Percentiles rank a stretch among this genome's conserved stretches.
These are phyloP conservation scores for Eucalyptus tenuipes DNA, from an alignment of 345 rosid genomes.

Conservation along the genomic window DNA sequence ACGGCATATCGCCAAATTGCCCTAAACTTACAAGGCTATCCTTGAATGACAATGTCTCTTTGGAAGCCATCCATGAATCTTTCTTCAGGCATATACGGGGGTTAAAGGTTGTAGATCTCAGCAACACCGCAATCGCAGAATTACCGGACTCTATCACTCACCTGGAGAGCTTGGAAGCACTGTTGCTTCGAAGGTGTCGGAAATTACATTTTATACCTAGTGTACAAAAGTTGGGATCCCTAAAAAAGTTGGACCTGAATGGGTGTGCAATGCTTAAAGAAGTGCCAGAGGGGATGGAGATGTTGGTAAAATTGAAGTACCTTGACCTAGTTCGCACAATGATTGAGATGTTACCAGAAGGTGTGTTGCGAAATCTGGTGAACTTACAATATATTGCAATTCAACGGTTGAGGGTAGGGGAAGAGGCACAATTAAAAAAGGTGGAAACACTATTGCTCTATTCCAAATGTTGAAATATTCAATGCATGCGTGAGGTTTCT, in stretches of 20 bases:
- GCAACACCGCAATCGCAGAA: background rate
- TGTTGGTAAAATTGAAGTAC: background rate
- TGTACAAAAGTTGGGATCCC: background rate
- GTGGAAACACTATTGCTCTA: accelerated
- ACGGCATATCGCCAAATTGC: background rate
- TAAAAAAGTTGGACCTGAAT: background rate
- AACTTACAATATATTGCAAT: background rate
- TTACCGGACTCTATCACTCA: background rate
- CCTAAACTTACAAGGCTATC: background rate
- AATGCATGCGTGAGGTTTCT: background rate
- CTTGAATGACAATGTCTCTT: background rate
- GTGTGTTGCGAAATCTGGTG: background rate
- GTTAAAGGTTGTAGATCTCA: background rate
- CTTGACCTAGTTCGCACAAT: background rate
- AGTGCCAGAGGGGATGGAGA: slow-evolving; percentile 4
- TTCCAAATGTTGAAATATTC: background rate
- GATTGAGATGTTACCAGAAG: background rate
- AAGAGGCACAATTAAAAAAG: accelerated
- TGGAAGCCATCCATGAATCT: background rate
- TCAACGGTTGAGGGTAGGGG: accelerated
- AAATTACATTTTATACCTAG: background rate
- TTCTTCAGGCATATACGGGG: background rate
- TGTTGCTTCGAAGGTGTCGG: accelerated
- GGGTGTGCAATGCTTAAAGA: background rate
- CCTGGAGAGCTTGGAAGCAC: background rate